Evolutionary conservation across 495 filamentous ascomycete genomes (phyloP).

Genomic region (Penicillium mononematosum): DNA sequence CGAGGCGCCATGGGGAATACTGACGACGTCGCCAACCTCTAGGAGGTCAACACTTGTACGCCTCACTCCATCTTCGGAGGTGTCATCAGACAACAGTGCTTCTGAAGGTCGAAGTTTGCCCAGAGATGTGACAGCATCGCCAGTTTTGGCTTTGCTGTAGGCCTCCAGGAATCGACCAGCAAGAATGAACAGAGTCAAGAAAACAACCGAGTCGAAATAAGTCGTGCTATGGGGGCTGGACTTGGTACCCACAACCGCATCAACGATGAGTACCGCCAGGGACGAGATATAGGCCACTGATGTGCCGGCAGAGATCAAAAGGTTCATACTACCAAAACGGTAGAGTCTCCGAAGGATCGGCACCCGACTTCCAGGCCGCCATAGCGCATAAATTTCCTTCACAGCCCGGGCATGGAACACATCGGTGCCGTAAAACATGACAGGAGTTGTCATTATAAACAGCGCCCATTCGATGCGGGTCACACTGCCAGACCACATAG

Average conservation of each 20-base stretch:
- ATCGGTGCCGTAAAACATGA: conserved; percentile 87
- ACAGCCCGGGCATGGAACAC: conserved; percentile 77
- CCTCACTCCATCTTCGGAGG: conserved; percentile 27
- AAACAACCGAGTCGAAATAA: conserved; percentile 95
- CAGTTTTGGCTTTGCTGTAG: conserved; percentile 89
- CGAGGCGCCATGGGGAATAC: conserved; percentile 73
- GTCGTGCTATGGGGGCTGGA: conserved; percentile 53
- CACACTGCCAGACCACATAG: conserved; percentile 69
- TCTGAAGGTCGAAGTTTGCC: conserved; percentile 77
- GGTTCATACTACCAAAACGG: conserved; percentile 95
- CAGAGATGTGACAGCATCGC: conserved; percentile 80
- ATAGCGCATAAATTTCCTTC: conserved; percentile 76
- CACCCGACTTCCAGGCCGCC: conserved; percentile 74
- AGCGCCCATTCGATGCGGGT: conserved; percentile 78
- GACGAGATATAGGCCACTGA: conserved; percentile 86
- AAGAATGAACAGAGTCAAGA: conserved; percentile 88
- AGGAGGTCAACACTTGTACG: conserved; percentile 68
- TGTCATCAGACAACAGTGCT: conserved; percentile 55
- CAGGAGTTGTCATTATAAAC: conserved; percentile 82
- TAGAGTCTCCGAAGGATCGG: conserved; percentile 79
- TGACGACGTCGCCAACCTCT: conserved; percentile 79
- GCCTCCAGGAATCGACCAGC: conserved; percentile 79
- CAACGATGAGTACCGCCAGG: conserved; percentile 72
- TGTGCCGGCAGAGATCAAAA: conserved; percentile 86
- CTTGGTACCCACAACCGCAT: conserved; percentile 48